A percentile compares a stretch with the other conserved stretches of the same genome.
Conservation (phyloP, 2,329 filamentous ascomycete genomes). For the Sporothrix luriei region DNA sequence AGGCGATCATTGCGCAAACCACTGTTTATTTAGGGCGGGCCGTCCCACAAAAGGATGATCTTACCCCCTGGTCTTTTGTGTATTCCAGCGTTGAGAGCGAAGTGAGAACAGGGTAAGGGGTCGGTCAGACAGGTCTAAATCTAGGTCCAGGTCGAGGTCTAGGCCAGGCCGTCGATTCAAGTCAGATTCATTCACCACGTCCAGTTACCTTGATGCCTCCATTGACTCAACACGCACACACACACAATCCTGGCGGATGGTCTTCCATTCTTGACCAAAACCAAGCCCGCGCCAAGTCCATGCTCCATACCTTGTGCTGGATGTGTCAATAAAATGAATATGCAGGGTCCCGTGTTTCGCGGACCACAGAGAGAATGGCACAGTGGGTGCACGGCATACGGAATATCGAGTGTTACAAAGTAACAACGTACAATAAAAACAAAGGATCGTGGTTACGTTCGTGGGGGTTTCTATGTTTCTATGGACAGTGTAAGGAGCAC, state of each 20-base stretch:
- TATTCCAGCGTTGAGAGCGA: not conserved
- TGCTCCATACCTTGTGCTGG: not conserved
- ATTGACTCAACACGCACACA: not conserved
- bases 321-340: not conserved
- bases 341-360: not conserved
- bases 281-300: not conserved
- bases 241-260: no score
- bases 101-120: no score
- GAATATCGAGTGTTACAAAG: not conserved
- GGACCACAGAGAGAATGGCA: not conserved
- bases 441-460: not conserved
- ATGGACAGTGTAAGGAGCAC: not conserved
- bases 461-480: not conserved
- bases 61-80: not conserved
- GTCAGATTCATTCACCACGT: not conserved
- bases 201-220: not conserved
- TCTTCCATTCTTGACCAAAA: no score
- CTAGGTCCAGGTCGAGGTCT: no score
- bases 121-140: no score
- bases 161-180: not conserved
- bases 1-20: constrained; percentile 16
- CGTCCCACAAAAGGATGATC: constrained; percentile 19
- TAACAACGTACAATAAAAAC: not conserved
- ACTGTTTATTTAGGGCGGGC: not conserved
- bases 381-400: not conserved